Evolutionary conservation across 345 rosid species (phyloP), one percentile per base, ranked within the genome.

Genomic region (Salix arbutifolia): DNA sequence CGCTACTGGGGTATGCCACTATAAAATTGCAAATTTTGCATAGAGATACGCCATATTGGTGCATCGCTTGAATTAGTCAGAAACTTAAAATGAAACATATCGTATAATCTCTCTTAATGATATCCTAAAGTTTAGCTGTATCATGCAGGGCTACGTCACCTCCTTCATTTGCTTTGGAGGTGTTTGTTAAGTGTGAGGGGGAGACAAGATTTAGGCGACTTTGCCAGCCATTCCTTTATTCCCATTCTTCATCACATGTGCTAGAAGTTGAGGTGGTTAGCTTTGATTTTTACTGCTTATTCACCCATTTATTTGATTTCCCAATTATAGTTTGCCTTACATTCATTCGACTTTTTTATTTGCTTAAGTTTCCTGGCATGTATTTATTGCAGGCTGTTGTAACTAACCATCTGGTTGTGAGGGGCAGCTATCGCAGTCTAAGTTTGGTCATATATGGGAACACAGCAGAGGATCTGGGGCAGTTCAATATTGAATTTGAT

Each of bases 131-230:
- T 17, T 19, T 48, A 48, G 53, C 4, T 16, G 53, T 71, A n/a
- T 85, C 73, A 13, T 72, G 64, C 85, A 96, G 99, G 89, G 99
- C 97, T 10, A 96, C 99, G 71, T 92, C 91, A 65, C 99, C 99
- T 69, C 98, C 97, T 74, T 96, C 99, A 38, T 96, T 96, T 90
- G 99, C 99, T 77, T 83, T 96, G 90, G 99, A 96, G 85, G 98
- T 92, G 25, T 96, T 96, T 79, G 99, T 93, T 77, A 92, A 88
- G 79, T 94, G 96, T 56, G 94, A 89, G 83, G 96, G 97, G 66
- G 97, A 96, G 86, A 88, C 97, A 62, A 90, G 93, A 76, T 96
- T 96, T 81, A 91, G 96, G 85, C 97, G 99, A 83, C 96, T 96
- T 53, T 96, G 98, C 83, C 97, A 93, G 76, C 97, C 99, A 28